Percentiles rank a stretch among this genome's conserved stretches.
These are phyloP conservation scores for Daldinia childiae DNA, from an alignment of 495 filamentous ascomycete genomes.

Conservation along the genomic window DNA sequence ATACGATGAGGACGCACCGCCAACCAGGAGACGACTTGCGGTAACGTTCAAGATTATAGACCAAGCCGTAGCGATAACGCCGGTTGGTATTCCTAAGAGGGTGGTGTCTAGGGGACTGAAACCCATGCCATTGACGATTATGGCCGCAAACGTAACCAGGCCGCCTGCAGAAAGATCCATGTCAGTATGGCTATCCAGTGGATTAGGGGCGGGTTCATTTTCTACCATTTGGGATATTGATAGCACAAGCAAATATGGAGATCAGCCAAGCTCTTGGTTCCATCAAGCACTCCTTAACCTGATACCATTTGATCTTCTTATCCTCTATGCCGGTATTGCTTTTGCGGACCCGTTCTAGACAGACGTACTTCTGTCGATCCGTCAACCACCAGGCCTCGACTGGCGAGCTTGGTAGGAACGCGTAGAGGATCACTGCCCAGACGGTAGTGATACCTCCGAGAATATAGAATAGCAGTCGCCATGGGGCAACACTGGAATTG, in stretches of 20 bases:
- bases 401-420: constrained; percentile 66
- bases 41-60: constrained; percentile 61
- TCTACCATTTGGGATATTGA: constrained; percentile 60
- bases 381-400: constrained; percentile 56
- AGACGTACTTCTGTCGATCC: constrained; percentile 45
- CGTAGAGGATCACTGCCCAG: constrained; percentile 64
- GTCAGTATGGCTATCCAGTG: not conserved
- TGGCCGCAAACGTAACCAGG: constrained; percentile 68
- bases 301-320: constrained; percentile 64
- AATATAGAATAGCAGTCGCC: constrained; percentile 57
- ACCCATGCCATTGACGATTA: constrained; percentile 71
- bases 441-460: constrained; percentile 56
- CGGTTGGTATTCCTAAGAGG: constrained; percentile 67
- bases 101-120: constrained; percentile 62
- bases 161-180: constrained; percentile 35
- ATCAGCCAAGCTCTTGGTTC: constrained; percentile 71
- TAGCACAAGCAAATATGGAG: constrained; percentile 61
- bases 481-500: constrained; percentile 37
- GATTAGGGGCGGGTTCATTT: not conserved
- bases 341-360: constrained; percentile 38
- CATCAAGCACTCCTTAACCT: constrained; percentile 63
- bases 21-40: constrained; percentile 61
- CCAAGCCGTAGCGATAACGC: constrained; percentile 64
- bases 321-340: constrained; percentile 51
- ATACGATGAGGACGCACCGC: constrained; percentile 63